Evolutionary conservation across 129 eudicot genomes (phyloP), one percentile per base, ranked within the genome.

Genomic region (Erigeron canadensis): DNA sequence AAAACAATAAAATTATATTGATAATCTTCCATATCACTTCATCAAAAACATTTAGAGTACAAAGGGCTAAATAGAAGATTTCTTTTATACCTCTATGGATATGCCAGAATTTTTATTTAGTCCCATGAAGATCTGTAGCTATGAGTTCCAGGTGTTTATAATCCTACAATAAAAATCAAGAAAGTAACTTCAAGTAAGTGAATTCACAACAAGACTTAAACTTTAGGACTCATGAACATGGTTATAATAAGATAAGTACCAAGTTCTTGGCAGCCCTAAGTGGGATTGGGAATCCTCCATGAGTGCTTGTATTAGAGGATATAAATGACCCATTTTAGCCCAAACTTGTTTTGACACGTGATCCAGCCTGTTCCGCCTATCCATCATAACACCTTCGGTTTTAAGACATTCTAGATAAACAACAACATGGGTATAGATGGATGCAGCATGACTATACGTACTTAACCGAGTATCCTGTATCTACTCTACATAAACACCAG

Each of bases 281-380:
- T 69, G 99, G 99, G 17, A 95, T 97, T 2, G 99, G 90, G 77
- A 95, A 95, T 18, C 99, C 99, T n/a, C 97, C 99, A 77, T 95
- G 97, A 19, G 97, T 95, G 78, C 97, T 90, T 0, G 99, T 95
- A 65, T 95, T 97, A 0, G 99, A 95, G 17, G 99, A 28, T 28
- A 28, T 28, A 28, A 28, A 28, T 28, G 34, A 28, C 63, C 15
- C 63, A 58, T 50, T 50, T 50, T 50, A 50, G 16, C 57, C 34
- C 57, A 50, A 50, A 50, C 57, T 50, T 19, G 16, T 5, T 7
- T 50, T 4, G 57, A 50, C 57, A 8, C 16, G 16, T 19, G 15
- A 50, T 19, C 55, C n/a, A 17, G 2, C 55, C 54, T 7, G 1
- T 28, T 28, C 34, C 2, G 34, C 3, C 0, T 3, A 28, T 7